Conservation (phyloP, 306 rosid genomes). For the Trifolium repens region DNA sequence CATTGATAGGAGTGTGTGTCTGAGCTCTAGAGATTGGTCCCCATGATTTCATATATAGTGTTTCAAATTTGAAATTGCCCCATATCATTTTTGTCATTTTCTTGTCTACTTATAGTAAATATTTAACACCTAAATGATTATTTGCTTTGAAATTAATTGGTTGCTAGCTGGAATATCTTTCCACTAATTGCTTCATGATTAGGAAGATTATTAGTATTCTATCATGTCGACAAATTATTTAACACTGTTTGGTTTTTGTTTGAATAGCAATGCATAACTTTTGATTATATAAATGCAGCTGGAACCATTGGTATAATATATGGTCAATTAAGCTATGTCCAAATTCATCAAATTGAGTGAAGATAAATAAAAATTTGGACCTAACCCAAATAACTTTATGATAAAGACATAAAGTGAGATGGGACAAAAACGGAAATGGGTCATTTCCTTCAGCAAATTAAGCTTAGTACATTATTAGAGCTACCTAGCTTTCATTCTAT, state of each 20-base stretch:
- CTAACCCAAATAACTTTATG: background rate
- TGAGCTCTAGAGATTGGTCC: background rate
- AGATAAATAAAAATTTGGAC: background rate
- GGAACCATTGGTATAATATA: slow-evolving; percentile 17
- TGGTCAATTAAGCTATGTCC: slow-evolving; percentile 11
- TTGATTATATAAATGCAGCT: background rate
- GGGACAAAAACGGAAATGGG: too few relatives aligned
- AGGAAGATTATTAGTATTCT: background rate
- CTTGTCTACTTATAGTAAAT: slow-evolving; percentile 22
- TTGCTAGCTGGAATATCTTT: slow-evolving; percentile 26
- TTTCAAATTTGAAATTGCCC: slow-evolving; percentile 26
- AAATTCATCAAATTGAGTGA: background rate
- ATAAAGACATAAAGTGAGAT: background rate
- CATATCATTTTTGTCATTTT: slow-evolving; percentile 7
- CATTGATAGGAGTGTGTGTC: background rate
- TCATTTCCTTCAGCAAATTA: too few relatives aligned
- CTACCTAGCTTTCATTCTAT: background rate
- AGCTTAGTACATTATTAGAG: too few relatives aligned
- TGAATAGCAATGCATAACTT: background rate
- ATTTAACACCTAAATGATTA: slow-evolving; percentile 30
- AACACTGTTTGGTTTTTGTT: background rate
- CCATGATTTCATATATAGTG: slow-evolving; percentile 4
- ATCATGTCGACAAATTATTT: slow-evolving; percentile 7
- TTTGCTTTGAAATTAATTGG: slow-evolving; percentile 24
- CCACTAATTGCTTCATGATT: slow-evolving; percentile 4